Base-by-base conservation (phyloP, 176 grass and related monocot species). In the Panicum miliaceum region DNA sequence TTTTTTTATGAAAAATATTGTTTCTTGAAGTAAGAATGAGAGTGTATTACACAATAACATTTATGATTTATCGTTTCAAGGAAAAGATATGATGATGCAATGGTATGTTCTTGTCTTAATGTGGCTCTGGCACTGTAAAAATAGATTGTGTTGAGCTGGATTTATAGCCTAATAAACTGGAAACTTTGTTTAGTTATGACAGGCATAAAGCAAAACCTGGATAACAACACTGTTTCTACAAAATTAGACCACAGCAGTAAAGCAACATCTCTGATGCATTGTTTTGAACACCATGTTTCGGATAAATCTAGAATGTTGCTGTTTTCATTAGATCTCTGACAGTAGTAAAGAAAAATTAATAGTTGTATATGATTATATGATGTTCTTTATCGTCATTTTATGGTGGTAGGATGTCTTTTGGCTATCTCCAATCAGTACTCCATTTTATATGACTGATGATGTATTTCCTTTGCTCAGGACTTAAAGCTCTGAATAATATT, bases 401-500 rank as follows among this genome's bases (percentile, higher is more conserved):
- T 18, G 61, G 11, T 58, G 51, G 8, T 54, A 22, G 22, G 8
- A 7, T 76, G 29, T 46, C 15, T 87, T 48, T 29, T 36, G 35
- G 52, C 36, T 76, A 13, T 50, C 73, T 4, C 38, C 6, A 51
- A n/a, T 86, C 6, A 38, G 36, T 81, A n/a, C 38, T 47, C 64
- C 29, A 32, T 32, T 69, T 91, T 51, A 88, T 87, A 32, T 46
- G 40, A 75, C 82, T 68, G 58, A 65, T 32, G 32, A 34, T 36
- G 78, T 84, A 29, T 35, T 32, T 71, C 50, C 68, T 88, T 74
- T 90, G 41, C 66, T 84, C 93, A 98, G 91, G 96, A 81, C 62
- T 88, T 71, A 94, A 77, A 82, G 86, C 91, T 81, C 51, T 91
- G 23, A 91, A 96, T 69, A 90, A 88, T 61, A 84, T 89, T 62